Percentiles rank a stretch among this genome's conserved stretches.
Evolutionary conservation across 768 basidiomycete genomes (phyloP).

Genomic region (Gloeopeniophorella convolvens): DNA sequence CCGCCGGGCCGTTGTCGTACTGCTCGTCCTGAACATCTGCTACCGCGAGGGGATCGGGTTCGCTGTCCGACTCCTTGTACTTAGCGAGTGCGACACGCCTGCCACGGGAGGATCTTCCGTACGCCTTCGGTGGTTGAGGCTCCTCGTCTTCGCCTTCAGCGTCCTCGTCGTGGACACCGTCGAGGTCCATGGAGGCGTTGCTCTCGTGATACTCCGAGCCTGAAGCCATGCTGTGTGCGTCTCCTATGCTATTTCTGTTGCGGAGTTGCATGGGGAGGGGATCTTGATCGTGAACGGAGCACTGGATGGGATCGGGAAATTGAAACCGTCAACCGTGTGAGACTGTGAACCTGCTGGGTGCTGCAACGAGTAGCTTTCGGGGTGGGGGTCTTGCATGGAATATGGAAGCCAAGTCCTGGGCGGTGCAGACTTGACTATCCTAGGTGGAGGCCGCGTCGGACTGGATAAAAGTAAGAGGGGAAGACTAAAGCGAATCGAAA

Average conservation of each 20-base stretch:
- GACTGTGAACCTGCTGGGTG: constrained; percentile 3
- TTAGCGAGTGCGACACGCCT: constrained; percentile 24
- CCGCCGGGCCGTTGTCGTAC: constrained; percentile 9
- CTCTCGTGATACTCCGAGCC: constrained; percentile 33
- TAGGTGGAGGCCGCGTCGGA: not conserved
- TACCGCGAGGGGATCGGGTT: constrained; percentile 15
- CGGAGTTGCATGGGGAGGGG: constrained; percentile 19
- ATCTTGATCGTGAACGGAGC: constrained; percentile 18
- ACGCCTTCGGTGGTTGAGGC: constrained; percentile 12
- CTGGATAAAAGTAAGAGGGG: not conserved
- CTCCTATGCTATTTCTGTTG: constrained; percentile 15
- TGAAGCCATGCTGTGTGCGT: constrained; percentile 24
- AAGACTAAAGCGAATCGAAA: constrained; percentile 14
- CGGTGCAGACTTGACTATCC: constrained; percentile 1
- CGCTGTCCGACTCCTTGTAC: constrained; percentile 28
- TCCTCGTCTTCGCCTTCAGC: constrained; percentile 22
- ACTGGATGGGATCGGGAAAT: constrained; percentile 14
- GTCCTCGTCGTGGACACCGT: constrained; percentile 23
- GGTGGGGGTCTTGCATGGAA: constrained; percentile 17
- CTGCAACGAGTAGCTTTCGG: constrained; percentile 9
- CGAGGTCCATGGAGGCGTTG: constrained; percentile 28
- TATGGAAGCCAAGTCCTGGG: constrained; percentile 3
- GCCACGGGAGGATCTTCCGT: constrained; percentile 23
- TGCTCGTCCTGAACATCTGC: constrained; percentile 9
- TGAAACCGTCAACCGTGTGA: constrained; percentile 18